phyloP scores from a whole-genome alignment of 1,139 yeast genomes.

The Scheffersomyces lignicola region DNA sequence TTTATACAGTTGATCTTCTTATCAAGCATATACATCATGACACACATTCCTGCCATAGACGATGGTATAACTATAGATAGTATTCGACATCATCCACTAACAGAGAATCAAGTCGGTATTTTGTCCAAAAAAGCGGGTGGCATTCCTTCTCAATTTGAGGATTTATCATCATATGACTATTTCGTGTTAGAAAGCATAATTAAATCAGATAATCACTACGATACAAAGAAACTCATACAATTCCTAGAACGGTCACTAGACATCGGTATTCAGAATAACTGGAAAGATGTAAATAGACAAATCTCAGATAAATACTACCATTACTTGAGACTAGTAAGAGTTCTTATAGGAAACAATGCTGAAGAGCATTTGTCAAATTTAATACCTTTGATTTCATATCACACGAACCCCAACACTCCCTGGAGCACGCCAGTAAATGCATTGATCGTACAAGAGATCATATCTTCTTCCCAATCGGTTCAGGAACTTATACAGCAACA shows the following conservation, averaged over 20 bases:
- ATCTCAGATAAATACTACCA: conserved; percentile 6
- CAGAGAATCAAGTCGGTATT: neutral
- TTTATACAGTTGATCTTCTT: too few species aligned
- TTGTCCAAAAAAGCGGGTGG: neutral
- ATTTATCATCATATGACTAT: neutral
- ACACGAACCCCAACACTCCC: conserved; percentile 30
- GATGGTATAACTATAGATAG: neutral
- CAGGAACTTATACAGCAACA: conserved; percentile 4
- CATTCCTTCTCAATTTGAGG: neutral
- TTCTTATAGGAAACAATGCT: conserved; percentile 2
- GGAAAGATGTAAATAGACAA: conserved; percentile 6
- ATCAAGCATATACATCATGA: too few species aligned
- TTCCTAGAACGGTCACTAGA: conserved; percentile 6
- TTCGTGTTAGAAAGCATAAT: neutral
- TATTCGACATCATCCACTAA: neutral
- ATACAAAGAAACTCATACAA: neutral
- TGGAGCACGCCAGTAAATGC: conserved; percentile 24
- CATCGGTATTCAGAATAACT: conserved; percentile 10
- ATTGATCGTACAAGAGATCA: conserved; percentile 12
- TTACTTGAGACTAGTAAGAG: conserved; percentile 7
- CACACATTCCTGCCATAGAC: too few species aligned
- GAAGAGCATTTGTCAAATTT: neutral
- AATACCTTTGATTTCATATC: conserved; percentile 15
- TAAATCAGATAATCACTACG: neutral
- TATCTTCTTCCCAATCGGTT: conserved; percentile 5